Evolutionary conservation across 1,284 basidiomycete genomes (phyloP).

Genomic region (Papiliotrema terrestris): DNA sequence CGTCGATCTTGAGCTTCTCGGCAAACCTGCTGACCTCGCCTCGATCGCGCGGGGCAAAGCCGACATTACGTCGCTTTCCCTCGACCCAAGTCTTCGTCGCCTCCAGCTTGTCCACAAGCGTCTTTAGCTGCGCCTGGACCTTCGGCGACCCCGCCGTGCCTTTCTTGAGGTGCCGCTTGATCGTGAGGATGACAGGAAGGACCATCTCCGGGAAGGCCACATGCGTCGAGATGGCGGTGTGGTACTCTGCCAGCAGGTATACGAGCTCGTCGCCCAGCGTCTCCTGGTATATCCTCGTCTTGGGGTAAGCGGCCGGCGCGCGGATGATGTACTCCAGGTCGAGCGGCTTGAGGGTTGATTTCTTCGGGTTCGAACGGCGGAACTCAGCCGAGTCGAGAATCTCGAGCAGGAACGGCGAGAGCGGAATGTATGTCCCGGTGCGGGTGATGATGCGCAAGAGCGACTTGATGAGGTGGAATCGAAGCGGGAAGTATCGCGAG

Average conservation of each 20-base stretch:
- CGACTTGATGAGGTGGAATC: constrained; percentile 70
- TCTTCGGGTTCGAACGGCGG: constrained; percentile 68
- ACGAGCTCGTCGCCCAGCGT: constrained; percentile 76
- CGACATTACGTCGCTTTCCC: constrained; percentile 61
- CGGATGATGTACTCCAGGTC: constrained; percentile 86
- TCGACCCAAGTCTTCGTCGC: constrained; percentile 76
- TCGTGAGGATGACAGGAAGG: constrained; percentile 72
- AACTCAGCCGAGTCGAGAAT: constrained; percentile 76
- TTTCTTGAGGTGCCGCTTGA: constrained; percentile 68
- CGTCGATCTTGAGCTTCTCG: constrained; percentile 58
- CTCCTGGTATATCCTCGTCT: constrained; percentile 83
- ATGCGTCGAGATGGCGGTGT: constrained; percentile 59
- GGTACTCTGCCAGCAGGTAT: constrained; percentile 77
- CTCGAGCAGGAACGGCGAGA: constrained; percentile 80
- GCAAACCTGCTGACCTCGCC: constrained; percentile 72
- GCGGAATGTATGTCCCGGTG: constrained; percentile 82
- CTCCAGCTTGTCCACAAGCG: constrained; percentile 76
- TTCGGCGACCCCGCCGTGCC: constrained; percentile 51
- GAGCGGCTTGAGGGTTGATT: constrained; percentile 83
- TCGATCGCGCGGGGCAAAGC: constrained; percentile 66
- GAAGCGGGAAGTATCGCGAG: constrained; percentile 73
- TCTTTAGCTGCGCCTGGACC: constrained; percentile 58
- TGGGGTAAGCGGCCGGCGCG: constrained; percentile 81
- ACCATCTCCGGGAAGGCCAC: constrained; percentile 92
- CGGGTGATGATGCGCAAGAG: constrained; percentile 69